Conservation (phyloP, 352 stramenopile species). For the Pythium dissotocum region DNA sequence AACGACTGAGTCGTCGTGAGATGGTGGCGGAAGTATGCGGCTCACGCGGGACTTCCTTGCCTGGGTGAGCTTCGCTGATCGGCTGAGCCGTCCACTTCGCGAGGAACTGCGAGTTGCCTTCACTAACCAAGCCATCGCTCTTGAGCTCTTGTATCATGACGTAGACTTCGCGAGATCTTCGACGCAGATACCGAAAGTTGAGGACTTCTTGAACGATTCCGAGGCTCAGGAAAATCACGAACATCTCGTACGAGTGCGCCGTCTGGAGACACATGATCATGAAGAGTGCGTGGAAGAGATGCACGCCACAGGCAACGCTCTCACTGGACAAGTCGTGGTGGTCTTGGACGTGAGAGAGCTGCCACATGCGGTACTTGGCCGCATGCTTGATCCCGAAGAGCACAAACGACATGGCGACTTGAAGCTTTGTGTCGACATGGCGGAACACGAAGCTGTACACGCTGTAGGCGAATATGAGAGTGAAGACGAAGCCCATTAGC, state of each 20-base stretch:
- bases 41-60: background rate
- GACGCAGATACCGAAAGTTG: background rate
- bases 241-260: slow-evolving; percentile 33
- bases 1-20: background rate
- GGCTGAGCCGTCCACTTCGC: background rate
- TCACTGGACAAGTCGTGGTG: slow-evolving; percentile 32
- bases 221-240: slow-evolving; percentile 28
- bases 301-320: slow-evolving; percentile 20
- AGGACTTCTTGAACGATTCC: slow-evolving; percentile 25
- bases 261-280: slow-evolving; percentile 39
- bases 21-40: background rate
- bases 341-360: slow-evolving; percentile 24
- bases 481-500: slow-evolving; percentile 7
- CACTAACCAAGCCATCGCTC: background rate
- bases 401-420: slow-evolving; percentile 37
- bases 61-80: background rate
- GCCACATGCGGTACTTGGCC: slow-evolving; percentile 21
- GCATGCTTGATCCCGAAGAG: slow-evolving; percentile 33
- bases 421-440: slow-evolving; percentile 18
- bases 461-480: slow-evolving; percentile 33
- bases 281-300: slow-evolving; percentile 45
- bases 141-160: background rate
- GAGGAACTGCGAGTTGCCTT: background rate
- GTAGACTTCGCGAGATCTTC: background rate
- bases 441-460: slow-evolving; percentile 35